Conservation (phyloP, 371 early-diverging fungal genomes). For the Actinomortierella ambigua region DNA sequence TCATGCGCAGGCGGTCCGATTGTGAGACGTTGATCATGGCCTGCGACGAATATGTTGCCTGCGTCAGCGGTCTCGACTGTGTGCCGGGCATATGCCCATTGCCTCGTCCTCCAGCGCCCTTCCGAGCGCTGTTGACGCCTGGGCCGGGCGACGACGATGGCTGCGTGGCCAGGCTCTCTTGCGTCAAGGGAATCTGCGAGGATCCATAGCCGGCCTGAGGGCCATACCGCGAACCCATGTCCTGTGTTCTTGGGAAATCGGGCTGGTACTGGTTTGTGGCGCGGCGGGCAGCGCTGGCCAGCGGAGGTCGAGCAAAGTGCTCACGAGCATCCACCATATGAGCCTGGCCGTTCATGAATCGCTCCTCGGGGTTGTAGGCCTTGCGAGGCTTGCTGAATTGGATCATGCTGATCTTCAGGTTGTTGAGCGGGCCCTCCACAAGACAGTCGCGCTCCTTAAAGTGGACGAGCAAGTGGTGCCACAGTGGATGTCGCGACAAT, state of each 20-base stretch:
- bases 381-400: slow-evolving; percentile 83
- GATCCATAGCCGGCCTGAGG: no score
- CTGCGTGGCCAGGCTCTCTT: slow-evolving; percentile 29
- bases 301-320: slow-evolving; percentile 66
- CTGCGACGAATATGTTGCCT: slow-evolving; percentile 43
- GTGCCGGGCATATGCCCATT: background rate
- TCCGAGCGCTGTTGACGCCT: slow-evolving; percentile 55
- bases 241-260: slow-evolving; percentile 59
- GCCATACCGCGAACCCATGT: slow-evolving; percentile 14
- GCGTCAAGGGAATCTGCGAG: no score
- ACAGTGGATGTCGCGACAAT: slow-evolving; percentile 85
- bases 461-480: slow-evolving; percentile 94
- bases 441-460: slow-evolving; percentile 92
- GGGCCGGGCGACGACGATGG: slow-evolving; percentile 51
- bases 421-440: slow-evolving; percentile 94
- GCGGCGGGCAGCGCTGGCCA: slow-evolving; percentile 60
- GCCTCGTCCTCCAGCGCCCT: slow-evolving; percentile 50
- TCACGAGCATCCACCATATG: slow-evolving; percentile 73
- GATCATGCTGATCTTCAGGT: slow-evolving; percentile 85
- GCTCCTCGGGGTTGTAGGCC: slow-evolving; percentile 64
- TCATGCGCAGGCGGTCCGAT: slow-evolving; percentile 69
- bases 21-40: slow-evolving; percentile 58
- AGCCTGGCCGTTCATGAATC: slow-evolving; percentile 67
- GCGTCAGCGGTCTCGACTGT: slow-evolving; percentile 37
- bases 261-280: slow-evolving; percentile 54